phyloP scores from a whole-genome alignment of 495 filamentous ascomycete genomes.

The Aspergillus conjunctus region DNA sequence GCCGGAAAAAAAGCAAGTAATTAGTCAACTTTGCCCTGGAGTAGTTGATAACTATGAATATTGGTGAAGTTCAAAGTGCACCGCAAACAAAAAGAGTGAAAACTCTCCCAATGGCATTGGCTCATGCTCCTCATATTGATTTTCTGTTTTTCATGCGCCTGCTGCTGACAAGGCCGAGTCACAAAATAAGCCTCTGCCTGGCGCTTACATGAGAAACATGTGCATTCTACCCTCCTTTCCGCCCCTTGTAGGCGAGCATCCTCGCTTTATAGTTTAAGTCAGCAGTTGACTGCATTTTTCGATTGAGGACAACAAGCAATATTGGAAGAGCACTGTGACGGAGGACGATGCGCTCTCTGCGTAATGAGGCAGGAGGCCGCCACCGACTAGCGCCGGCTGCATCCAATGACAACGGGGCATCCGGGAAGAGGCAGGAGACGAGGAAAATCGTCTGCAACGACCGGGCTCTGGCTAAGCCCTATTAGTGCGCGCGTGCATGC shows the following conservation, averaged over 20 bases:
- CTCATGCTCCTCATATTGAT: neutral
- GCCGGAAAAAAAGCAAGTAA: neutral
- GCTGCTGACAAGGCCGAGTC: neutral
- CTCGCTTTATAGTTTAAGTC: neutral
- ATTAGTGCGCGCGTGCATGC: slow-evolving; percentile 45
- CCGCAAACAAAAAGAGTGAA: no score
- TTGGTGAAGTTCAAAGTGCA: no score
- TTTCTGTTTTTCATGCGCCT: neutral
- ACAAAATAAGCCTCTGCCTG: neutral
- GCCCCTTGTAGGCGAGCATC: neutral
- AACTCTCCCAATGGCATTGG: no score
- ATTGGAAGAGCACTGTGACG: neutral
- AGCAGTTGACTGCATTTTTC: neutral
- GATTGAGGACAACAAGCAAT: neutral
- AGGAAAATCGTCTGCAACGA: slow-evolving; percentile 19
- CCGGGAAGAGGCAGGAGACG: slow-evolving; percentile 4
- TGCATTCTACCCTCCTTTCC: neutral
- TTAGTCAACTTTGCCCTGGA: no score
- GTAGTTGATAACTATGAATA: no score
- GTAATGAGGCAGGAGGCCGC: slow-evolving; percentile 7
- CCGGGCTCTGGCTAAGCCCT: slow-evolving; percentile 32
- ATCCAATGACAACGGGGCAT: neutral
- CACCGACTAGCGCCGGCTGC: neutral
- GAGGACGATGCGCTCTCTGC: neutral
- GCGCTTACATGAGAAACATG: neutral